Percentiles rank a stretch among this genome's conserved stretches.
phyloP scores from a whole-genome alignment of 2,329 filamentous ascomycete species.

The Alternaria panax region DNA sequence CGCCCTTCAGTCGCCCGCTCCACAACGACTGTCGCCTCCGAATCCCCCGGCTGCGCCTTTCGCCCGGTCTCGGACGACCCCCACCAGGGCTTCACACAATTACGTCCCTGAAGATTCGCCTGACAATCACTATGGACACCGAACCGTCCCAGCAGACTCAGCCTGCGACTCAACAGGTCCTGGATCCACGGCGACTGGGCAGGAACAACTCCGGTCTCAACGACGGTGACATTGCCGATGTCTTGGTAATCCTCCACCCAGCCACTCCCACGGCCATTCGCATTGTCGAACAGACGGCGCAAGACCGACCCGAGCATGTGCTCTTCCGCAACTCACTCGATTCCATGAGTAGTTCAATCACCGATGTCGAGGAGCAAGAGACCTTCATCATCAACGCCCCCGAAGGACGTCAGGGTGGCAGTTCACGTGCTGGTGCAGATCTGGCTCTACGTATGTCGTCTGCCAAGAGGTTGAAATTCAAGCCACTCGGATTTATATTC shows the following conservation, averaged over 20 bases:
- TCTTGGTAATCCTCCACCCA: slow-evolving; percentile 87
- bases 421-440: slow-evolving; percentile 56
- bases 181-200: slow-evolving; percentile 81
- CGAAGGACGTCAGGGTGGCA: slow-evolving; percentile 26
- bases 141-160: slow-evolving; percentile 57
- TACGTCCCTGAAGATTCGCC: background rate
- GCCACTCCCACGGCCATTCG: slow-evolving; percentile 74
- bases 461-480: slow-evolving; percentile 65
- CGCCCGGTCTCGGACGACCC: background rate
- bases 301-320: slow-evolving; percentile 65
- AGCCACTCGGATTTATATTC: slow-evolving; percentile 79
- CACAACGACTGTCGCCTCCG: background rate
- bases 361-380: slow-evolving; percentile 51
- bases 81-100: background rate
- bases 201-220: slow-evolving; percentile 83
- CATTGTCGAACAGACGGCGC: slow-evolving; percentile 69
- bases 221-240: slow-evolving; percentile 83
- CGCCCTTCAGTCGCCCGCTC: background rate
- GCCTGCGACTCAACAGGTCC: slow-evolving; percentile 76
- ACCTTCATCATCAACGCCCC: slow-evolving; percentile 58
- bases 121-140: slow-evolving; percentile 22
- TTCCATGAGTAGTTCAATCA: slow-evolving; percentile 48
- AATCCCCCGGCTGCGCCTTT: background rate
- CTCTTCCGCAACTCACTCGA: slow-evolving; percentile 57
- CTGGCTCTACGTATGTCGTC: slow-evolving; percentile 84